phyloP scores from a whole-genome alignment of 352 stramenopile species.

The Phytophthora nicotianae region DNA sequence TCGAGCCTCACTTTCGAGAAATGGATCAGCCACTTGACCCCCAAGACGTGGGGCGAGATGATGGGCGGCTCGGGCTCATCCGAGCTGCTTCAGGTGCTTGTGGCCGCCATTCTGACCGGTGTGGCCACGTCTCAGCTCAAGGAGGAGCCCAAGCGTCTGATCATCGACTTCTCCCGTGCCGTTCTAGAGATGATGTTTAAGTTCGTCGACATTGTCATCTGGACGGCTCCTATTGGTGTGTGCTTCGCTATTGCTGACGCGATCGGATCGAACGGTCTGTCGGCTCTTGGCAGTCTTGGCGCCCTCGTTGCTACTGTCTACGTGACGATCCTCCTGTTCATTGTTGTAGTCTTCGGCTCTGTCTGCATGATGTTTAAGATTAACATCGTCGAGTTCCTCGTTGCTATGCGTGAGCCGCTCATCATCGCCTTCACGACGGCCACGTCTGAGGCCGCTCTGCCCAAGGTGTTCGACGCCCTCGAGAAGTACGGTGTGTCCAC shows the following conservation, averaged over 20 bases:
- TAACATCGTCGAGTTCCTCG: slow-evolving; percentile 48
- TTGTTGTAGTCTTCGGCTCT: slow-evolving; percentile 49
- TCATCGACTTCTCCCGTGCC: slow-evolving; percentile 46
- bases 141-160: slow-evolving; percentile 44
- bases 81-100: slow-evolving; percentile 62
- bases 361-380: slow-evolving; percentile 58
- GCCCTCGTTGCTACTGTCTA: slow-evolving; percentile 54
- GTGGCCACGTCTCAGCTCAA: slow-evolving; percentile 41
- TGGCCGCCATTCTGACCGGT: slow-evolving; percentile 52
- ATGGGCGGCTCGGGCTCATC: slow-evolving; percentile 62
- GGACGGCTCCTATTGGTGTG: slow-evolving; percentile 60
- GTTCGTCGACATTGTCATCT: slow-evolving; percentile 72
- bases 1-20: slow-evolving; percentile 50
- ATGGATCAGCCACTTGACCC: slow-evolving; percentile 66
- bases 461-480: slow-evolving; percentile 64
- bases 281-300: slow-evolving; percentile 40
- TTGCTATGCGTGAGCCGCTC: slow-evolving; percentile 55
- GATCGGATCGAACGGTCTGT: slow-evolving; percentile 56
- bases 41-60: slow-evolving; percentile 75
- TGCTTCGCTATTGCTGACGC: slow-evolving; percentile 61
- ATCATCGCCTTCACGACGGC: slow-evolving; percentile 69
- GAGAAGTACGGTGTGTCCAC: slow-evolving; percentile 56
- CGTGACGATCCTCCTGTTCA: slow-evolving; percentile 52
- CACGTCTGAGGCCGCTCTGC: slow-evolving; percentile 57
- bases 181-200: slow-evolving; percentile 77